Evolutionary conservation across 1,284 basidiomycete species (phyloP).

Genomic region (Xanthoconium separans): DNA sequence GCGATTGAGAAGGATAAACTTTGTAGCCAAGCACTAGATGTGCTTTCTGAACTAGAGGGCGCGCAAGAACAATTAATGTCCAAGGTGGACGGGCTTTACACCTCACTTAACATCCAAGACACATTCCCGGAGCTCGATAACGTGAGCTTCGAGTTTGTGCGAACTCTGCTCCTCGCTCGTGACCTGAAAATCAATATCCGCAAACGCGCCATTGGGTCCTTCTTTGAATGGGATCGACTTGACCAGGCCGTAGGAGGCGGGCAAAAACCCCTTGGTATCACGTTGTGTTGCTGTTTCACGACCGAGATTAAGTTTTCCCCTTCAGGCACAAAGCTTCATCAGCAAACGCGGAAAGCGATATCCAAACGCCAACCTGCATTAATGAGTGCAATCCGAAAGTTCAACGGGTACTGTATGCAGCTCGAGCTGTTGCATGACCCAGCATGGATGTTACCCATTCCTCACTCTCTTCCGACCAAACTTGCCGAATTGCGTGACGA

Average conservation of each 20-base stretch:
- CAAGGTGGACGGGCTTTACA: conserved; percentile 22
- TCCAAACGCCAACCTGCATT: conserved; percentile 35
- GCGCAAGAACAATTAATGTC: too few species aligned
- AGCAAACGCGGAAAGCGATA: too few species aligned
- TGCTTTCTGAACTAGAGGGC: too few species aligned
- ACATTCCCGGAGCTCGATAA: conserved; percentile 33
- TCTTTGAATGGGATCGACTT: conserved; percentile 40
- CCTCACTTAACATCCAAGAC: conserved; percentile 36
- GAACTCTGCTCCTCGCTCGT: conserved; percentile 30
- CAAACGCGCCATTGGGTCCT: conserved; percentile 35
- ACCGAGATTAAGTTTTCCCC: background rate
- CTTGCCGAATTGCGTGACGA: conserved; percentile 30
- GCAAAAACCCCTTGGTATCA: conserved; percentile 32
- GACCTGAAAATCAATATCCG: conserved; percentile 42
- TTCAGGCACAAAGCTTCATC: conserved; percentile 38
- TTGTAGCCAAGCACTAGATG: too few species aligned
- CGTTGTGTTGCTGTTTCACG: background rate
- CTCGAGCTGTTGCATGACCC: conserved; percentile 27
- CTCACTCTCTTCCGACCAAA: conserved; percentile 29
- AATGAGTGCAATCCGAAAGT: conserved; percentile 4
- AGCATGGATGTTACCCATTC: conserved; percentile 33
- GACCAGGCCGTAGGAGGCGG: conserved; percentile 35
- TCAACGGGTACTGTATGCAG: conserved; percentile 34
- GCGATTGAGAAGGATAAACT: too few species aligned
- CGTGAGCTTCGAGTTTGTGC: conserved; percentile 34